A percentile compares a stretch with the other conserved stretches of the same genome.
Conservation (phyloP, 1,284 basidiomycete genomes). For the Apiotrichum gamsii region DNA sequence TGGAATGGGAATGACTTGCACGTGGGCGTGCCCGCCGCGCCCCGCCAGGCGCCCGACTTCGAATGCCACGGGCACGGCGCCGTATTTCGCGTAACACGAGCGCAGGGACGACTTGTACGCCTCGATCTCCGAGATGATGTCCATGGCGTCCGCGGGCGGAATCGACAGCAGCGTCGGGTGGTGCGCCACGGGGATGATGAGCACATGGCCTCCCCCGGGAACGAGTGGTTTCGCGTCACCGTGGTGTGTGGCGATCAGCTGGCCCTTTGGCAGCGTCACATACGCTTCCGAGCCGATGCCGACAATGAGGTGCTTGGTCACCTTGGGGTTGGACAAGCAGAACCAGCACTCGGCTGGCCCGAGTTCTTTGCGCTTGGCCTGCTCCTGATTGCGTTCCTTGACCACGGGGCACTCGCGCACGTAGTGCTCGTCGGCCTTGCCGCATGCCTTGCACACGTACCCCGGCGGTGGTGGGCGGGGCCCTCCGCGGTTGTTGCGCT, state of each 20-base stretch:
- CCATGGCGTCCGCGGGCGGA: conserved; percentile 64
- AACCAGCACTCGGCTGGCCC: conserved; percentile 76
- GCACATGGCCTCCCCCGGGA: conserved; percentile 87
- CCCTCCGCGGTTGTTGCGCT: conserved; percentile 49
- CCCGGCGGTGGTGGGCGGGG: conserved; percentile 60
- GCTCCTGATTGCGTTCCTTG: conserved; percentile 50
- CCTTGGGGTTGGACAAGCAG: conserved; percentile 83
- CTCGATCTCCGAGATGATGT: conserved; percentile 73
- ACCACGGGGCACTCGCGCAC: conserved; percentile 76
- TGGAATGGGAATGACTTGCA: conserved; percentile 80
- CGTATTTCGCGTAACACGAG: conserved; percentile 64
- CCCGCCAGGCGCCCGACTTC: conserved; percentile 77
- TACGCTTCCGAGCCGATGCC: conserved; percentile 89
- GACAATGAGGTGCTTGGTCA: conserved; percentile 86
- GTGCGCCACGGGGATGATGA: conserved; percentile 76
- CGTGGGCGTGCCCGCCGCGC: conserved; percentile 88
- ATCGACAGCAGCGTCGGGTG: conserved; percentile 61
- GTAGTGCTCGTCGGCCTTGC: conserved; percentile 65
- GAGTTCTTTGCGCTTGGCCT: conserved; percentile 46
- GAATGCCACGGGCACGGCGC: conserved; percentile 66
- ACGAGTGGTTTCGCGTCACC: conserved; percentile 56
- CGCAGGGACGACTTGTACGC: conserved; percentile 72
- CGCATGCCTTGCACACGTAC: conserved; percentile 82
- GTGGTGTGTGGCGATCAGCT: conserved; percentile 66
- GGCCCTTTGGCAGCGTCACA: conserved; percentile 85